A percentile compares a stretch with the other conserved stretches of the same genome.
These are phyloP conservation scores for Chaetomium olivaceum DNA, from an alignment of 2,329 filamentous ascomycete species.

Conservation along the genomic window DNA sequence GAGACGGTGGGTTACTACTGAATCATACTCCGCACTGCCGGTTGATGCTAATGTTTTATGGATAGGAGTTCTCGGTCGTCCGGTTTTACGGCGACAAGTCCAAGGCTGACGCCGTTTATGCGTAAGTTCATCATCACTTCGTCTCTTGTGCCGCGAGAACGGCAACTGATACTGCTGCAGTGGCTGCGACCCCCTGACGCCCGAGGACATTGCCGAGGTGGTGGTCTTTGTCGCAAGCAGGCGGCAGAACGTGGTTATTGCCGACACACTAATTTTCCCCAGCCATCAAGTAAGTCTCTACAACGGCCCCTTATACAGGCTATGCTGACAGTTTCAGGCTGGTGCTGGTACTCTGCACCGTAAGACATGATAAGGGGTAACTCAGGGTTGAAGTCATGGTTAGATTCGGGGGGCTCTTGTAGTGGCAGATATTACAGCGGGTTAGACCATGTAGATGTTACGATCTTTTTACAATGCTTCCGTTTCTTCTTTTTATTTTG, in stretches of 20 bases:
- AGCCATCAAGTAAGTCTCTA: constrained; percentile 74
- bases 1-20: constrained; percentile 64
- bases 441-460: not conserved
- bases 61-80: constrained; percentile 82
- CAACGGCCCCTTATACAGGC: not conserved
- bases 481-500: not conserved
- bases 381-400: not conserved
- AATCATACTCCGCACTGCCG: not conserved
- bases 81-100: constrained; percentile 84
- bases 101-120: constrained; percentile 89
- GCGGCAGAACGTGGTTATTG: constrained; percentile 86
- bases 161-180: constrained; percentile 41
- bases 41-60: not conserved
- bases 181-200: constrained; percentile 78
- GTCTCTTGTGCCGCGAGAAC: not conserved
- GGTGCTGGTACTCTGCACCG: constrained; percentile 39
- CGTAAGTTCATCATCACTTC: constrained; percentile 51
- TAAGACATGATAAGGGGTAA: constrained; percentile 25
- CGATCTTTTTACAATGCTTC: not conserved
- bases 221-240: constrained; percentile 83
- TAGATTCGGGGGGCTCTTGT: not conserved
- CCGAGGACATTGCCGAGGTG: constrained; percentile 87
- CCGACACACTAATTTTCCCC: constrained; percentile 83
- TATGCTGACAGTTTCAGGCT: constrained; percentile 32
- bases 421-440: not conserved